Evolutionary conservation across 495 filamentous ascomycete species (phyloP).

Genomic region (Tuber magnatum): DNA sequence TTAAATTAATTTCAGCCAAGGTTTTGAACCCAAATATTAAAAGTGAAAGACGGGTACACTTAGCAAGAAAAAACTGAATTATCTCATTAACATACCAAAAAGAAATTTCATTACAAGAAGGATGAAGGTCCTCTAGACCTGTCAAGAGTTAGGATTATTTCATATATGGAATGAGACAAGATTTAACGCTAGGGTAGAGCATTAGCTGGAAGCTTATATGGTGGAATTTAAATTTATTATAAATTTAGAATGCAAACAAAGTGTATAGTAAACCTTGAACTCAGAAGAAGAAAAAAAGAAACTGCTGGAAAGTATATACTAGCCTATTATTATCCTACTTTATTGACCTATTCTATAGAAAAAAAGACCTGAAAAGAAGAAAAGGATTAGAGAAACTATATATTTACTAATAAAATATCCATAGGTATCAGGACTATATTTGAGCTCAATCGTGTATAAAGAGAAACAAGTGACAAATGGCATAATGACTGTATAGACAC

Average conservation of each 20-base stretch:
- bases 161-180: not conserved
- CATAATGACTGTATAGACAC: not conserved
- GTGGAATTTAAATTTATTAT: conserved; percentile 10
- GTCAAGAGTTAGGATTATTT: not conserved
- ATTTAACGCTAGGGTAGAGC: not conserved
- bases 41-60: not conserved
- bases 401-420: too few species aligned
- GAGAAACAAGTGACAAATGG: too few species aligned
- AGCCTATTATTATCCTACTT: too few species aligned
- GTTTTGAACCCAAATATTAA: not conserved
- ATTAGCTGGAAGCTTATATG: not conserved
- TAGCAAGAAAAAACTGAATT: not conserved
- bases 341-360: too few species aligned
- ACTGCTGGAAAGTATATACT: not conserved
- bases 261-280: too few species aligned
- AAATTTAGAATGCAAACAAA: not conserved
- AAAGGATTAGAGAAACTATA: too few species aligned
- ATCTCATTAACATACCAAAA: not conserved
- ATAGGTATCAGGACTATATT: too few species aligned
- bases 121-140: not conserved
- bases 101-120: conserved; percentile 1
- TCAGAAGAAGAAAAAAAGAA: not conserved
- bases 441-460: too few species aligned
- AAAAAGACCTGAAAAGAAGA: too few species aligned
- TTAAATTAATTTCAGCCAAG: not conserved